Base-by-base conservation (phyloP, 441 rosid genomes). In the Manihot esculenta region DNA sequence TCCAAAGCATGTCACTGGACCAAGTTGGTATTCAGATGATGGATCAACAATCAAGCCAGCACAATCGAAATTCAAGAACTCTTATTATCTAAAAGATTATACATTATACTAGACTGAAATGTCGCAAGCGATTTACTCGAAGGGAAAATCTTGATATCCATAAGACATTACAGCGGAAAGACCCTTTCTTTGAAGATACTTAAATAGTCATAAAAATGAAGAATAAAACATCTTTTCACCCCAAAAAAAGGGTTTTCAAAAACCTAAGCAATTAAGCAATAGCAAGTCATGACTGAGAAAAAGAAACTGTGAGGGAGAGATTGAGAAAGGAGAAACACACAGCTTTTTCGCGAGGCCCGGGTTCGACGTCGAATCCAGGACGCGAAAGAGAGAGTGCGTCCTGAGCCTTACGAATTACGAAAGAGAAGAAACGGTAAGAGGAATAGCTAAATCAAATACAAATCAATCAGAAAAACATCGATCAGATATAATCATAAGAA, bases 281-380 rank as follows among this genome's bases (percentile, higher is more conserved):
- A 33, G 38, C 38, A 33, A 33, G 38, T 7, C 3, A 33, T 33
- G 6, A 33, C 38, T 33, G 38, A 54, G n/a, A 20, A 42, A n/a
- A 60, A 30, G 11, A 33, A 18, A 33, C 38, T 33, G 38, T 18
- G 10, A 17, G 11, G 8, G 59, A 64, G 57, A n/a, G 38, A 33
- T 48, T 24, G 21, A 8, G 23, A 69, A 26, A 56, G 62, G 50
- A 51, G 61, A 64, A 51, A 51, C 96, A 83, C 72, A 94, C 99
- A 79, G 97, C 92, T 87, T 88, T 86, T 84, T 94, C 99, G 12
- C 99, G 95, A 76, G 90, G 75, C 21, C 97, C 99, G 0, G 78
- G 87, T 51, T 88, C 92, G 42, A 89, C 88, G 68, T 94, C 97
- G 63, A 83, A 79, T 11, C 88, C 87, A 0, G 97, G 95, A 58